These are phyloP conservation scores for Diaporthe sp. DNA, from an alignment of 2,329 filamentous ascomycete species.

Conservation along the genomic window DNA sequence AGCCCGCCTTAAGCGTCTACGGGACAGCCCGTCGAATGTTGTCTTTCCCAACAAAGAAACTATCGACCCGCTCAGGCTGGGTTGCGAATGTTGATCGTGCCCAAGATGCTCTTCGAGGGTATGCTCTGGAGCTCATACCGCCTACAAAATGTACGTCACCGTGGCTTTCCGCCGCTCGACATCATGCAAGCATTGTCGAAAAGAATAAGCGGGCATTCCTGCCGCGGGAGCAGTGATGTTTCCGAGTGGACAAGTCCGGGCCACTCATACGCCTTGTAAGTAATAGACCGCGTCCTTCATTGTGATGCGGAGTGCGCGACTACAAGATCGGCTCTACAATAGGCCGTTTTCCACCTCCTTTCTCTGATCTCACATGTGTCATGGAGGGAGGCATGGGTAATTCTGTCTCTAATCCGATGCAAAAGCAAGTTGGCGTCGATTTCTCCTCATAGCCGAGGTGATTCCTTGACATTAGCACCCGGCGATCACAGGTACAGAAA, in stretches of 20 bases:
- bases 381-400: background rate
- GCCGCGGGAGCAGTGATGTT: background rate
- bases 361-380: background rate
- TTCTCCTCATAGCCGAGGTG: background rate
- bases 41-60: conserved; percentile 29
- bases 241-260: conserved; percentile 2
- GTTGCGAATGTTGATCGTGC: conserved; percentile 15
- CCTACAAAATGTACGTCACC: background rate
- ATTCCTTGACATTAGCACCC: background rate
- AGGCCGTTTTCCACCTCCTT: background rate
- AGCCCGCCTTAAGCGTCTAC: background rate
- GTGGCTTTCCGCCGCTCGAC: conserved; percentile 5
- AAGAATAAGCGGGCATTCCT: conserved; percentile 20
- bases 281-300: conserved; percentile 8
- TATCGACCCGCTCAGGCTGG: background rate
- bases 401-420: background rate
- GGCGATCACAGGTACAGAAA: background rate
- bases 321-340: background rate
- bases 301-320: conserved; percentile 8
- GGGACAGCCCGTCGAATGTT: conserved; percentile 14
- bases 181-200: conserved; percentile 1
- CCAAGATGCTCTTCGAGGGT: background rate
- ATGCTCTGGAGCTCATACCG: background rate
- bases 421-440: conserved; percentile 19
- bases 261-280: background rate